These are phyloP conservation scores for Cryphonectria nitschkei DNA, from an alignment of 2,329 filamentous ascomycete species.

Conservation along the genomic window DNA sequence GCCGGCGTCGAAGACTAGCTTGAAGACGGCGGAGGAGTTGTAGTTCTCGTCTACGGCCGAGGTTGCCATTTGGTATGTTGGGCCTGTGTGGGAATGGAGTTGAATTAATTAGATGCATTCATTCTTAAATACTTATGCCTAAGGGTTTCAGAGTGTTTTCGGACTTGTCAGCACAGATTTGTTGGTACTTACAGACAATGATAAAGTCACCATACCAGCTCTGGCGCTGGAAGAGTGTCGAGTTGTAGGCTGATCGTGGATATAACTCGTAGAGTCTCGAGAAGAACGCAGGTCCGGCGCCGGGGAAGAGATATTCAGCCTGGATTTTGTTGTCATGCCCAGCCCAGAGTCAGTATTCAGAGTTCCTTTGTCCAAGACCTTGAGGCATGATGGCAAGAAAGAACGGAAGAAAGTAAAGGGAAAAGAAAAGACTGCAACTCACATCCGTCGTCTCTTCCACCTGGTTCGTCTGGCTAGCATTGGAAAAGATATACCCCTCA, in stretches of 20 bases:
- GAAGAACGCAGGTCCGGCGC: slow-evolving; percentile 19
- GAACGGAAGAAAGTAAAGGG: not conserved
- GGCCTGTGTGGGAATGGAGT: not conserved
- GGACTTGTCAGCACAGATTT: not conserved
- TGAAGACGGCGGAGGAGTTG: slow-evolving; percentile 51
- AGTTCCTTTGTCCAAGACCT: not conserved
- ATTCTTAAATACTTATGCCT: too few species aligned
- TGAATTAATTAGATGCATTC: not conserved
- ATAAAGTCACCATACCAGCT: slow-evolving; percentile 25
- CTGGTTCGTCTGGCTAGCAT: slow-evolving; percentile 16
- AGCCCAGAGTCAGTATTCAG: not conserved
- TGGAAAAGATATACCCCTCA: slow-evolving; percentile 17
- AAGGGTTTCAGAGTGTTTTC: too few species aligned
- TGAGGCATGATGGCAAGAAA: too few species aligned
- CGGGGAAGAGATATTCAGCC: slow-evolving; percentile 17
- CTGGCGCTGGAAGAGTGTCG: slow-evolving; percentile 15
- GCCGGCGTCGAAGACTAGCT: slow-evolving; percentile 35
- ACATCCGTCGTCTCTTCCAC: slow-evolving; percentile 20
- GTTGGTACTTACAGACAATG: slow-evolving; percentile 11
- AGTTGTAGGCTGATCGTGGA: slow-evolving; percentile 18
- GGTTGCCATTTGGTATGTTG: slow-evolving; percentile 19
- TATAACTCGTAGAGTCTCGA: slow-evolving; percentile 22
- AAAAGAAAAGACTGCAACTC: not conserved
- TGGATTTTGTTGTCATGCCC: not conserved
- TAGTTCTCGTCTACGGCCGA: slow-evolving; percentile 42